Conservation (phyloP, 352 stramenopile genomes). For the Pythium oligandrum region DNA sequence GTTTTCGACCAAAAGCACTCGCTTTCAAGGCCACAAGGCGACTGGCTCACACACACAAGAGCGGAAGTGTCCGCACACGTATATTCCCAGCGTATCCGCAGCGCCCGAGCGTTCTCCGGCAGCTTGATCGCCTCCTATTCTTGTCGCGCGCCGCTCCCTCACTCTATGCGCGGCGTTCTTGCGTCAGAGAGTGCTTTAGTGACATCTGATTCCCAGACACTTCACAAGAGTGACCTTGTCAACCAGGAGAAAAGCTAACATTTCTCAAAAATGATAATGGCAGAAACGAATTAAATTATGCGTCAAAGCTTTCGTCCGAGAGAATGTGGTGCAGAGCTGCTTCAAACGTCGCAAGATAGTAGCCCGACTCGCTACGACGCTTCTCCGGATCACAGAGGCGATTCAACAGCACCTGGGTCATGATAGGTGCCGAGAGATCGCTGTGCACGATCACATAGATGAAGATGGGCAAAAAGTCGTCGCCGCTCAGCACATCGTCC, state of each 20-base stretch:
- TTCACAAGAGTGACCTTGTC: slow-evolving; percentile 3
- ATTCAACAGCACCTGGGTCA: slow-evolving; percentile 80
- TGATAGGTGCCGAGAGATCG: slow-evolving; percentile 64
- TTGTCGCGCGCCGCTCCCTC: not conserved
- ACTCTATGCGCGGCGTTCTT: not conserved
- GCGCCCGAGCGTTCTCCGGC: too few relatives aligned
- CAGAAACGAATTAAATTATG: slow-evolving; percentile 8
- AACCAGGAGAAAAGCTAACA: not conserved
- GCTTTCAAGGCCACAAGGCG: too few relatives aligned
- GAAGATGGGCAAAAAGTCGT: slow-evolving; percentile 87
- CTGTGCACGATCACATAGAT: slow-evolving; percentile 88
- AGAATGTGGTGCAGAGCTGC: slow-evolving; percentile 77
- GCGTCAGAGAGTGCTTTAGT: not conserved
- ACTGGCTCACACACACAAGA: too few relatives aligned
- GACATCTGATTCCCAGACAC: not conserved
- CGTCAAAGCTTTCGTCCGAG: slow-evolving; percentile 43
- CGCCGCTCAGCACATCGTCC: slow-evolving; percentile 73
- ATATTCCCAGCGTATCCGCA: too few relatives aligned
- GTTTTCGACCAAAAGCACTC: too few relatives aligned
- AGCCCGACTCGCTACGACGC: slow-evolving; percentile 80
- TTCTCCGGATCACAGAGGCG: slow-evolving; percentile 82
- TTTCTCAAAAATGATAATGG: too few relatives aligned
- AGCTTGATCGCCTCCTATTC: not conserved
- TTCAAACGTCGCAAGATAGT: slow-evolving; percentile 84
- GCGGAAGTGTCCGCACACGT: too few relatives aligned